Conservation (phyloP, 2,329 filamentous ascomycete genomes). For the Calonectria multiphialidica region DNA sequence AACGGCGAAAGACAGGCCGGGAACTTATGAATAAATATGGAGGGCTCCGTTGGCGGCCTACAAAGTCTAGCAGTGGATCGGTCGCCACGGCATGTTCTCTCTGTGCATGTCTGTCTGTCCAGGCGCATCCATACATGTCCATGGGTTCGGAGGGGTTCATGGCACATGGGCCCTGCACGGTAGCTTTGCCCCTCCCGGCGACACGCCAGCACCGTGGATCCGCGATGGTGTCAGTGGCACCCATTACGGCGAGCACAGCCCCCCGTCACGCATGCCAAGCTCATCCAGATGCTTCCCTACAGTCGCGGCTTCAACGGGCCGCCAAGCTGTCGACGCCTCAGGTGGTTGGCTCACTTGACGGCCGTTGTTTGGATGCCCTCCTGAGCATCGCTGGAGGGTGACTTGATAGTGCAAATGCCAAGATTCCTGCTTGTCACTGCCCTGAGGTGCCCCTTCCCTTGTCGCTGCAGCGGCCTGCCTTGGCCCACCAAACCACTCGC, state of each 20-base stretch:
- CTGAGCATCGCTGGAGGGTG: not conserved
- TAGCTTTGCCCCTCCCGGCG: not conserved
- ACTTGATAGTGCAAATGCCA: not conserved
- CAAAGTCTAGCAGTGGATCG: slow-evolving; percentile 4
- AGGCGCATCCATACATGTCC: slow-evolving; percentile 6
- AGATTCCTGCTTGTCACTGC: not conserved
- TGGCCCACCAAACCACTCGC: not conserved
- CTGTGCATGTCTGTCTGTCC: not conserved
- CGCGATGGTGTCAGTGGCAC: slow-evolving; percentile 20
- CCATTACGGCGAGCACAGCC: slow-evolving; percentile 10
- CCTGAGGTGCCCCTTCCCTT: not conserved
- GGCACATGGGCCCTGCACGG: slow-evolving; percentile 5
- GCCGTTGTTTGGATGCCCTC: not conserved
- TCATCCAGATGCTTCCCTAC: not conserved
- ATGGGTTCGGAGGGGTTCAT: not conserved
- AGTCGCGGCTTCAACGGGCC: not conserved
- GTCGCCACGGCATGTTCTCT: slow-evolving; percentile 3
- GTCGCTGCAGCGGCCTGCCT: not conserved
- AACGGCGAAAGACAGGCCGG: not conserved
- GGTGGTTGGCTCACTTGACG: slow-evolving; percentile 3
- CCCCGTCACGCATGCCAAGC: slow-evolving; percentile 16
- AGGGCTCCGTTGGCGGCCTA: slow-evolving; percentile 7
- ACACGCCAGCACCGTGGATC: slow-evolving; percentile 13
- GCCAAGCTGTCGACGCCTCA: slow-evolving; percentile 6
- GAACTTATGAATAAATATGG: not conserved